These are phyloP conservation scores for Hypoxylon sp. DNA, from an alignment of 2,329 filamentous ascomycete genomes.

Conservation along the genomic window DNA sequence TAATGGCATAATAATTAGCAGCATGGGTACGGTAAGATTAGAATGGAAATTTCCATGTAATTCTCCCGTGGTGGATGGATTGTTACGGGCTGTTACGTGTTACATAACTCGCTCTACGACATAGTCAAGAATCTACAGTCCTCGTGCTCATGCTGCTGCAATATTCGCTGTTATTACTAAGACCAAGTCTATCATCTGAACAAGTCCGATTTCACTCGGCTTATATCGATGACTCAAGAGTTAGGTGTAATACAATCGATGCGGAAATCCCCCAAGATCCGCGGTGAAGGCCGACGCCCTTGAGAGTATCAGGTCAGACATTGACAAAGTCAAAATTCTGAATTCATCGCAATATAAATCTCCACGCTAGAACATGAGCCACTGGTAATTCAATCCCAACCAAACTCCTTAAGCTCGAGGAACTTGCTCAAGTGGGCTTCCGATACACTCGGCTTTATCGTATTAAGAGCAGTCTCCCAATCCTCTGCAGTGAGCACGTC, in stretches of 20 bases:
- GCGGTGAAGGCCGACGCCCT: constrained; percentile 7
- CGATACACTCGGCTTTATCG: constrained; percentile 65
- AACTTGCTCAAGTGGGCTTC: constrained; percentile 60
- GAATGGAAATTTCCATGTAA: constrained; percentile 7
- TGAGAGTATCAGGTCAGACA: not conserved
- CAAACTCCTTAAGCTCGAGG: constrained; percentile 53
- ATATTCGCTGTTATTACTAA: not conserved
- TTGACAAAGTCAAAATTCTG: not conserved
- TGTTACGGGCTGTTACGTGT: not conserved
- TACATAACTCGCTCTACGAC: not conserved
- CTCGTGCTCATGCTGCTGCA: not conserved
- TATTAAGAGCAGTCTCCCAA: constrained; percentile 66
- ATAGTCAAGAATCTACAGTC: not conserved
- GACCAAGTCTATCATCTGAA: not conserved
- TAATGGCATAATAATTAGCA: not conserved
- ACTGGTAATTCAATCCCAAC: constrained; percentile 45
- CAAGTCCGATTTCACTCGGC: constrained; percentile 1
- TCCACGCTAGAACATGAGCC: not conserved
- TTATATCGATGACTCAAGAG: constrained; percentile 13
- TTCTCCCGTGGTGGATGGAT: not conserved
- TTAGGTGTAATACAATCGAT: constrained; percentile 12
- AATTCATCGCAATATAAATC: not conserved
- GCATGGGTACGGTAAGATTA: constrained; percentile 1
- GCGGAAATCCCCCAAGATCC: constrained; percentile 5
- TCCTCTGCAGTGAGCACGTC: constrained; percentile 57